Percentiles rank a stretch among this genome's conserved stretches.
phyloP scores from a whole-genome alignment of 2,329 filamentous ascomycete species.

The Aspergillus texensis region DNA sequence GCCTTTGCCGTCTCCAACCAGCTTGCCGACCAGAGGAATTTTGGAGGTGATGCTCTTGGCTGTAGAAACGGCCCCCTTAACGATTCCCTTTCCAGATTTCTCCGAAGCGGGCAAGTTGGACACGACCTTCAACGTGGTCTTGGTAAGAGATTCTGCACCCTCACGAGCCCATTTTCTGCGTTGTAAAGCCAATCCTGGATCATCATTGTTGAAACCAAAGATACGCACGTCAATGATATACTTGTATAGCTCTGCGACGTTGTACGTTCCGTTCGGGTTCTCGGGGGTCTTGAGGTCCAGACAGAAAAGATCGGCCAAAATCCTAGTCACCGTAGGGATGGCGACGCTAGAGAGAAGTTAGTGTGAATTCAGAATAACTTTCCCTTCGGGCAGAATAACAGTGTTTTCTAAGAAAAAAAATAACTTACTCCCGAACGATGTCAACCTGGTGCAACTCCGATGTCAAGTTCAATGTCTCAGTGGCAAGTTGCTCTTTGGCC shows the following conservation, averaged over 20 bases:
- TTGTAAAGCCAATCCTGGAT: conserved; percentile 52
- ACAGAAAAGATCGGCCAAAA: conserved; percentile 29
- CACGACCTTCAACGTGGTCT: conserved; percentile 45
- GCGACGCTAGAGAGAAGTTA: conserved; percentile 18
- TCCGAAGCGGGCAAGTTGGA: background rate
- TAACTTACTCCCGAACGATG: conserved; percentile 25
- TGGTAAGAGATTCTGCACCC: conserved; percentile 39
- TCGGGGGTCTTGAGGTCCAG: conserved; percentile 30
- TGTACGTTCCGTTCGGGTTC: conserved; percentile 41
- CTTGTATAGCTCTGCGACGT: conserved; percentile 58
- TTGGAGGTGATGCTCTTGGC: background rate
- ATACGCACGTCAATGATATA: conserved; percentile 49
- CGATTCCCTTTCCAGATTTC: background rate
- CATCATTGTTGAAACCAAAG: conserved; percentile 53
- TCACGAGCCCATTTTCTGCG: conserved; percentile 49
- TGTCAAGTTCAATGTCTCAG: conserved; percentile 22
- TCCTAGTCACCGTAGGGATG: conserved; percentile 29
- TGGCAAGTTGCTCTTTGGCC: conserved; percentile 24
- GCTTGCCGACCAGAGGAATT: background rate
- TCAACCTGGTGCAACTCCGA: conserved; percentile 27
- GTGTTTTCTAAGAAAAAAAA: background rate
- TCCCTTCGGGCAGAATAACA: background rate
- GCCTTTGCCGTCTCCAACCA: background rate
- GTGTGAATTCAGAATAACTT: background rate
- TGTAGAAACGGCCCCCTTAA: background rate